phyloP scores from a whole-genome alignment of 2,329 filamentous ascomycete genomes.

The Colletotrichum zoysiae region DNA sequence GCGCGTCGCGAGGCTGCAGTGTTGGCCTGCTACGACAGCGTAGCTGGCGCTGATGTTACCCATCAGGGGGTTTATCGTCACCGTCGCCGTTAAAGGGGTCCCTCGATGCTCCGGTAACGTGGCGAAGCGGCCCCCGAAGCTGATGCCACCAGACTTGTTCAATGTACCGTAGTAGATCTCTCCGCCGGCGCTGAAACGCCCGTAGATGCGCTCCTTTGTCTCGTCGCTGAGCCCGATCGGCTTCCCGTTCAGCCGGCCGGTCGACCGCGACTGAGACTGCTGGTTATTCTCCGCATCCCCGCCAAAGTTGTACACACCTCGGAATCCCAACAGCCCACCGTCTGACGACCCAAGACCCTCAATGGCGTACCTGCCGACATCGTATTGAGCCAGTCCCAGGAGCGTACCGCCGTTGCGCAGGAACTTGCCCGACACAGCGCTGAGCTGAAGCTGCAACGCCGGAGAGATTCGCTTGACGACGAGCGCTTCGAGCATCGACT shows the following conservation, averaged over 20 bases:
- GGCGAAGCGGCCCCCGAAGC: slow-evolving; percentile 88
- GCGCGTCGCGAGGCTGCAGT: slow-evolving; percentile 87
- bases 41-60: slow-evolving; percentile 93
- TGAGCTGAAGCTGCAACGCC: slow-evolving; percentile 82
- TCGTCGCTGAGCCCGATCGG: slow-evolving; percentile 50
- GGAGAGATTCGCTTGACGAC: slow-evolving; percentile 84
- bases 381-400: slow-evolving; percentile 81
- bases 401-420: slow-evolving; percentile 82
- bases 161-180: slow-evolving; percentile 96
- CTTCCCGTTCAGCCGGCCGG: slow-evolving; percentile 44
- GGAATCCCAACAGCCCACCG: slow-evolving; percentile 86
- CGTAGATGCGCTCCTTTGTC: slow-evolving; percentile 73
- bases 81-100: slow-evolving; percentile 91
- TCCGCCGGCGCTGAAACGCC: slow-evolving; percentile 89
- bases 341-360: slow-evolving; percentile 95
- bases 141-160: slow-evolving; percentile 94
- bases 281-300: slow-evolving; percentile 66
- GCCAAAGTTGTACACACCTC: slow-evolving; percentile 96
- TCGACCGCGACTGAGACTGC: slow-evolving; percentile 26
- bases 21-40: slow-evolving; percentile 85
- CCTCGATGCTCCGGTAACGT: slow-evolving; percentile 85
- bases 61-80: slow-evolving; percentile 95
- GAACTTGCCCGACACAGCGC: slow-evolving; percentile 78
- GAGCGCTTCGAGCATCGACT: slow-evolving; percentile 87
- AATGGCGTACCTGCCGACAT: slow-evolving; percentile 86